Conservation (phyloP, 768 basidiomycete genomes). For the Collybiopsis luxurians region DNA sequence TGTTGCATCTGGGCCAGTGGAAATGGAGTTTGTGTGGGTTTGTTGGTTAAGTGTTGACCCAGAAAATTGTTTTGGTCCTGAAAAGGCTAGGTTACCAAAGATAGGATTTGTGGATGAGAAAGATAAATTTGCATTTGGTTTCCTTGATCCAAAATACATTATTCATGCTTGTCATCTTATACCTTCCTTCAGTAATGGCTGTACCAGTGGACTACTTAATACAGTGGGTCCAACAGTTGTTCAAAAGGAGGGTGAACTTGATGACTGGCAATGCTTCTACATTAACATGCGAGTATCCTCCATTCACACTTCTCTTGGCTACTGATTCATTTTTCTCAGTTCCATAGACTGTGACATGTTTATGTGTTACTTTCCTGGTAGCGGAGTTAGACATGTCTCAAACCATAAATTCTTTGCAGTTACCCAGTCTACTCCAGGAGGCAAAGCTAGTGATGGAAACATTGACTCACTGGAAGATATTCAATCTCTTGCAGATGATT, state of each 20-base stretch:
- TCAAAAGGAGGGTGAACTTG: not conserved
- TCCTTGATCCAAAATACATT: constrained; percentile 33
- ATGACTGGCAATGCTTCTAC: constrained; percentile 27
- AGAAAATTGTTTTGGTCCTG: constrained; percentile 22
- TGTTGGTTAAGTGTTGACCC: constrained; percentile 32
- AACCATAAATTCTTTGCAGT: not conserved
- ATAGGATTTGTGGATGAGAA: constrained; percentile 34
- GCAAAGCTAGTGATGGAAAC: not conserved
- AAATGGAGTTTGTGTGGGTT: constrained; percentile 42
- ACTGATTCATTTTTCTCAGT: not conserved
- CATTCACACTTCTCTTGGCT: not conserved
- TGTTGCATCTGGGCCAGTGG: constrained; percentile 2
- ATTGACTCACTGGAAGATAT: not conserved
- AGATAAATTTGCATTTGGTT: constrained; percentile 31
- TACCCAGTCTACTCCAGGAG: not conserved
- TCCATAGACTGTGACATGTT: constrained; percentile 23
- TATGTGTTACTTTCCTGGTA: constrained; percentile 17
- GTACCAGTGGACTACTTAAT: constrained; percentile 7
- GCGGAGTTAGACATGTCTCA: constrained; percentile 19
- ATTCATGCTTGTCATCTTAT: constrained; percentile 32
- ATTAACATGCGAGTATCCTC: constrained; percentile 24
- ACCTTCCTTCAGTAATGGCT: constrained; percentile 23
- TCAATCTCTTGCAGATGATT: too few relatives aligned
- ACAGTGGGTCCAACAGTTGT: constrained; percentile 6
- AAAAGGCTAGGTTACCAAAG: constrained; percentile 25